These are phyloP conservation scores for Articulospora tetracladia DNA, from an alignment of 495 filamentous ascomycete genomes.

Conservation along the genomic window DNA sequence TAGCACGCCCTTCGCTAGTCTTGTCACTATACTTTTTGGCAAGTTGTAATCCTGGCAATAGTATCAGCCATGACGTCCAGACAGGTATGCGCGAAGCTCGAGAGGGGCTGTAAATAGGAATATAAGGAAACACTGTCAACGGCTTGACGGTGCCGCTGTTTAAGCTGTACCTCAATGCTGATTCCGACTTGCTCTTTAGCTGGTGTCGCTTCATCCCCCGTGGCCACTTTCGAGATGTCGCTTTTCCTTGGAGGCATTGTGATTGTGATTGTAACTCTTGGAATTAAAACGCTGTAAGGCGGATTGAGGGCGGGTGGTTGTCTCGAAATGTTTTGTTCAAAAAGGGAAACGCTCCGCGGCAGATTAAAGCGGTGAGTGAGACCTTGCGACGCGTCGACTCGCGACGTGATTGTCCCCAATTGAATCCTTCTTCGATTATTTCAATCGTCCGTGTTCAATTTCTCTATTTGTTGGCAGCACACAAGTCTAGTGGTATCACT, in stretches of 20 bases:
- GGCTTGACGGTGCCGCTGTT: neutral
- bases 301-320: neutral
- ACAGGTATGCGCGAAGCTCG: neutral
- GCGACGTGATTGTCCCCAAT: neutral
- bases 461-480: too few species aligned
- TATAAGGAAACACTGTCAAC: neutral
- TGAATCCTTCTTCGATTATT: neutral
- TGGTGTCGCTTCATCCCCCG: slow-evolving; percentile 27
- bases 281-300: neutral
- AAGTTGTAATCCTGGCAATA: slow-evolving; percentile 74
- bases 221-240: slow-evolving; percentile 16
- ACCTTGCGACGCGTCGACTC: neutral
- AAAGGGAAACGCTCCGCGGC: neutral
- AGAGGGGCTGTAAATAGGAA: neutral
- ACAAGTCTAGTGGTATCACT: too few species aligned
- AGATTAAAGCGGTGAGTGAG: neutral
- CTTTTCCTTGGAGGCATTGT: slow-evolving; percentile 34
- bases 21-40: slow-evolving; percentile 88
- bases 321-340: neutral
- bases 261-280: neutral
- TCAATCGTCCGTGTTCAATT: too few species aligned
- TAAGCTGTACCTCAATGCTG: slow-evolving; percentile 24
- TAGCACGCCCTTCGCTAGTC: slow-evolving; percentile 94
- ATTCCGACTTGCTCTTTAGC: slow-evolving; percentile 36
- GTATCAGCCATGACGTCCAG: neutral